Evolutionary conservation across 2,329 filamentous ascomycete species (phyloP), one percentile per base, ranked within the genome.

Genomic region (Diaporthe australafricana): DNA sequence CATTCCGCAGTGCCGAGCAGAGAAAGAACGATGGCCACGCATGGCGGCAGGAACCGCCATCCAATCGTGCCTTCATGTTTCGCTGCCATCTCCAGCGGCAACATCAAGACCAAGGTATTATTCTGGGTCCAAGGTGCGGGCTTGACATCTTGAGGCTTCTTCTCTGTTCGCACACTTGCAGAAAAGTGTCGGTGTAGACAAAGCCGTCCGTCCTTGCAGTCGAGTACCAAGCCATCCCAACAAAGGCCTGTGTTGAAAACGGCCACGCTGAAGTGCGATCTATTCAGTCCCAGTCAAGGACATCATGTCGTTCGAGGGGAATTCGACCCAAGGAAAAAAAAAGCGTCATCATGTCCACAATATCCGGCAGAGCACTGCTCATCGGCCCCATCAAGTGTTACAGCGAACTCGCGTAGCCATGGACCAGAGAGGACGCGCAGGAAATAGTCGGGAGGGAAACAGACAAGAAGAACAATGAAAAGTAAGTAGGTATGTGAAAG

Each of bases 221-320:
- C 7, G 30, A n/a, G 30, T 35, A 9, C 32, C 32, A 14, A 30
- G n/a, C 32, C 47, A 32, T 53, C 27, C 53, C 20, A 16, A 68
- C 70, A 71, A 68, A 53, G 63, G 30, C 8, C 25, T n/a, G 20
- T 20, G 20, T 52, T 25, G 62, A 47, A 71, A 68, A 35, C 62
- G 63, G 62, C 20, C 62, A 62, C 20, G n/a, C 42, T 32, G 22
- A 52, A 42, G 38, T n/a, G n/a, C n/a, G 38, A 42, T 38, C 38
- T 48, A 38, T 57, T 35, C 42, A 55, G 5, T 38, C 22, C n/a
- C 11, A 25, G 11, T n/a, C 22, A 22, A 48, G 25, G 8, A 17
- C 11, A 45, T 17, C 35, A 6, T 57, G 52, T 17, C 53, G 22
- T n/a, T 17, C 20, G n/a, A 17, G 27, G 20, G 20, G 14, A 45